phyloP scores from a whole-genome alignment of 2,329 filamentous ascomycete genomes.

The Cercospora berteroae region DNA sequence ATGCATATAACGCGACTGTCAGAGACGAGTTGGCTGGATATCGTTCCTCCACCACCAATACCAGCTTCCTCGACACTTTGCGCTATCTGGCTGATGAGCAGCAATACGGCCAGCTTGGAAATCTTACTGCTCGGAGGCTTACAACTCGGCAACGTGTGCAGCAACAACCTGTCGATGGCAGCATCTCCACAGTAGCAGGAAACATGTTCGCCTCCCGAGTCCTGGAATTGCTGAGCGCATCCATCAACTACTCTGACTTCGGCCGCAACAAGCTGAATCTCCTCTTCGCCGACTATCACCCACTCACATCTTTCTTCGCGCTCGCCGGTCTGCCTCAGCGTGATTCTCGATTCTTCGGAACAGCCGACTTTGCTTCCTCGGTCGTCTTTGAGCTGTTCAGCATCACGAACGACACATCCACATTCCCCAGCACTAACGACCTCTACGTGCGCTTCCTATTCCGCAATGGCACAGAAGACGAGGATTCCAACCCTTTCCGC shows the following conservation, averaged over 20 bases:
- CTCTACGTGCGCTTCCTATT: constrained; percentile 58
- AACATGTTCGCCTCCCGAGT: constrained; percentile 39
- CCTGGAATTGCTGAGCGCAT: constrained; percentile 35
- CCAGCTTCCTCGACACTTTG: constrained; percentile 30
- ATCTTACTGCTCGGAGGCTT: constrained; percentile 40
- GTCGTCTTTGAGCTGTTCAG: constrained; percentile 55
- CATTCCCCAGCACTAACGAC: constrained; percentile 41
- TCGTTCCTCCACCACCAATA: constrained; percentile 27
- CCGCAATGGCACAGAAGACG: constrained; percentile 53
- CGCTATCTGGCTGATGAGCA: constrained; percentile 52
- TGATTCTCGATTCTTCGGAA: constrained; percentile 48
- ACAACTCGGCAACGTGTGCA: constrained; percentile 9
- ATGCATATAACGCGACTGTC: constrained; percentile 51
- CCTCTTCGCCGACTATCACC: constrained; percentile 51
- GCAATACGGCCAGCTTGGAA: constrained; percentile 45
- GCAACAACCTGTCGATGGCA: constrained; percentile 25
- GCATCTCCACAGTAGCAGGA: constrained; percentile 42
- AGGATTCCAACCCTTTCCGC: constrained; percentile 32
- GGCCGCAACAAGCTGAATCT: constrained; percentile 37
- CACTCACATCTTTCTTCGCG: constrained; percentile 53
- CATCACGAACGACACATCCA: constrained; percentile 32
- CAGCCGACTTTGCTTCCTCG: constrained; percentile 50
- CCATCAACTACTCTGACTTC: constrained; percentile 31
- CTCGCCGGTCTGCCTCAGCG: constrained; percentile 43
- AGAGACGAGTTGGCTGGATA: constrained; percentile 35